Percentiles rank a stretch among this genome's conserved stretches.
Conservation (phyloP, 1,284 basidiomycete genomes). For the Lentinus polychrous region DNA sequence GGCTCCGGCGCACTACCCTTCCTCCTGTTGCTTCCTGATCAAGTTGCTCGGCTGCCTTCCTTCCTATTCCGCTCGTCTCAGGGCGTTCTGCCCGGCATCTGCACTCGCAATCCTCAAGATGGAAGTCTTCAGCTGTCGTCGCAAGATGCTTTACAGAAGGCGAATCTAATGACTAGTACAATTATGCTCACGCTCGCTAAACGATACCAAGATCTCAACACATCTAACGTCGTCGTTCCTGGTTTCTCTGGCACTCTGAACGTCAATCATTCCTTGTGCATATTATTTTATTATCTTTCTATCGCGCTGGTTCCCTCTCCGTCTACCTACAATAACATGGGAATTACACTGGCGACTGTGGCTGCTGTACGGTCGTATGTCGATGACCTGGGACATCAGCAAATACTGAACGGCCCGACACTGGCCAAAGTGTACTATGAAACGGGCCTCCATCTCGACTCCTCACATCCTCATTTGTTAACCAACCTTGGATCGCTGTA, state of each 20-base stretch:
- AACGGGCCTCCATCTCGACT: conserved; percentile 46
- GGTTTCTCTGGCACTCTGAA: conserved; percentile 31
- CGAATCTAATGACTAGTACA: conserved; percentile 41
- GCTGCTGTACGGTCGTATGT: conserved; percentile 21
- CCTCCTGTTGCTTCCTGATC: conserved; percentile 38
- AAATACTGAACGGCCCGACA: conserved; percentile 22
- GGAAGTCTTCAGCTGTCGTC: conserved; percentile 15
- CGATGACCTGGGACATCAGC: conserved; percentile 23
- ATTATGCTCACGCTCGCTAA: conserved; percentile 52
- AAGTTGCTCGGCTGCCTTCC: conserved; percentile 28
- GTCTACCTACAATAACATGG: conserved; percentile 55
- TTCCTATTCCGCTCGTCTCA: conserved; percentile 31
- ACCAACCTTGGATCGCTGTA: conserved; percentile 56
- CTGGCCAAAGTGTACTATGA: conserved; percentile 53
- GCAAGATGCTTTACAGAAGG: conserved; percentile 18
- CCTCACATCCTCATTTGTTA: conserved; percentile 50
- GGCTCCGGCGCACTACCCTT: conserved; percentile 32
- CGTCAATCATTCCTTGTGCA: conserved; percentile 37
- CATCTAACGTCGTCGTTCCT: conserved; percentile 18
- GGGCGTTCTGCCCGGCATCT: conserved; percentile 32
- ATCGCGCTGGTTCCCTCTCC: conserved; percentile 46
- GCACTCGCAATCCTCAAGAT: conserved; percentile 11
- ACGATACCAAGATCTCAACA: conserved; percentile 37
- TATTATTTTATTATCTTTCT: conserved; percentile 54
- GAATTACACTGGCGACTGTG: conserved; percentile 48